Percentiles rank a stretch among this genome's conserved stretches.
phyloP scores from a whole-genome alignment of 2,329 filamentous ascomycete genomes.

The Karstenula rhodostoma region DNA sequence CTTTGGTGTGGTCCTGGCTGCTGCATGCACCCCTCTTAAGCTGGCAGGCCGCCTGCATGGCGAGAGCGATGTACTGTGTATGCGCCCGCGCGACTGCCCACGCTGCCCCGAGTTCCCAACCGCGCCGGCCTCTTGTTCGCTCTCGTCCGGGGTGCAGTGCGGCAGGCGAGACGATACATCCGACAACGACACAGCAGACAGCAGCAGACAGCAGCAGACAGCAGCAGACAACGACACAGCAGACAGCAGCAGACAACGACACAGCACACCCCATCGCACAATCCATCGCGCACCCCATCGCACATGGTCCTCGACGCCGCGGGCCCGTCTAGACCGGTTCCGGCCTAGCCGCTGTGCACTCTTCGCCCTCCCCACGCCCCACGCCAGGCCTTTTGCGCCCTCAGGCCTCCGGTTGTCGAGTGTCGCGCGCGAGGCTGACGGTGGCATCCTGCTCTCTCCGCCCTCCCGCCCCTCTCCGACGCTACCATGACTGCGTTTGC shows the following conservation, averaged over 20 bases:
- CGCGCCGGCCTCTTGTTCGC: neutral
- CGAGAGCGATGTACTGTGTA: neutral
- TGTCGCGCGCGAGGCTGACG: conserved; percentile 9
- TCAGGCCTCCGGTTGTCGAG: conserved; percentile 3
- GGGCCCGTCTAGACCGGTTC: conserved; percentile 24
- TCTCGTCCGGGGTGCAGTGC: conserved; percentile 3
- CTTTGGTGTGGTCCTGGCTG: conserved; percentile 13
- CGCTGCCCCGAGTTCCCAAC: neutral
- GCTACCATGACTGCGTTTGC: conserved; percentile 41
- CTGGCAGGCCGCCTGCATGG: conserved; percentile 2
- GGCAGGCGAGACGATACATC: conserved; percentile 19
- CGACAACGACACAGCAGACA: no score
- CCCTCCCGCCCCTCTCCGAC: conserved; percentile 10
- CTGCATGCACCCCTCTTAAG: neutral
- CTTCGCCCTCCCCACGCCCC: conserved; percentile 3
- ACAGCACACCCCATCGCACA: no score
- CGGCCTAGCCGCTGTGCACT: conserved; percentile 26
- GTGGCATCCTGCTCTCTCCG: neutral
- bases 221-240: no score
- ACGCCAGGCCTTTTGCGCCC: conserved; percentile 6
- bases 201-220: no score
- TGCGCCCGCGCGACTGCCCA: neutral
- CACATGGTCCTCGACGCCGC: neutral
- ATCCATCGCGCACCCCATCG: no score
- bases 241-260: no score